A percentile compares a stretch with the other conserved stretches of the same genome.
phyloP scores from a whole-genome alignment of 2,329 filamentous ascomycete species.

The Curvularia verruculosa region DNA sequence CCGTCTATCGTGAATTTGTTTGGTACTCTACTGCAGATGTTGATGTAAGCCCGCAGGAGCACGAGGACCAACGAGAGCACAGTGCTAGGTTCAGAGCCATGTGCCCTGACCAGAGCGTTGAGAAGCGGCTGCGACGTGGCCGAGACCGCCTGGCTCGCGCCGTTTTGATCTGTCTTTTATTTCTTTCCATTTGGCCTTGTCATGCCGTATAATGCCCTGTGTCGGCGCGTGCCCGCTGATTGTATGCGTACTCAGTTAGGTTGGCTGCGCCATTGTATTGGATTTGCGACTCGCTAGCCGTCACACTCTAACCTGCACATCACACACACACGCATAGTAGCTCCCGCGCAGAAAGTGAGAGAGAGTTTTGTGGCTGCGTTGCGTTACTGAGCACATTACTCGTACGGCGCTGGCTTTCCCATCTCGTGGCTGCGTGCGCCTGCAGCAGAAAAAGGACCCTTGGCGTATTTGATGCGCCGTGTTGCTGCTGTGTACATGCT shows the following conservation, averaged over 20 bases:
- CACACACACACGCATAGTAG: neutral
- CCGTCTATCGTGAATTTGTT: slow-evolving; percentile 12
- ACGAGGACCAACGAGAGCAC: neutral
- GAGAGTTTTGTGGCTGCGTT: neutral
- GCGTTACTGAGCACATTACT: slow-evolving; percentile 11
- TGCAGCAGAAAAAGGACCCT: neutral
- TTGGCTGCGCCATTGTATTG: slow-evolving; percentile 15
- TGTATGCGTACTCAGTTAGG: slow-evolving; percentile 2
- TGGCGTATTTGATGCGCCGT: slow-evolving; percentile 6
- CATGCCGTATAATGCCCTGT: neutral
- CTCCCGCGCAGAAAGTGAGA: neutral
- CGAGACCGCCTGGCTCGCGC: neutral
- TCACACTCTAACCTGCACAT: slow-evolving; percentile 4
- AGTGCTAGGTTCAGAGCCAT: neutral
- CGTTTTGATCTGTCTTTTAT: neutral
- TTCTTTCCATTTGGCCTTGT: neutral
- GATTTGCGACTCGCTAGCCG: slow-evolving; percentile 9
- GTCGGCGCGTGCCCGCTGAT: neutral
- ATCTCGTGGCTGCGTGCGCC: neutral
- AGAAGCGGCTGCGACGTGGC: slow-evolving; percentile 5
- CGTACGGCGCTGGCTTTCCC: slow-evolving; percentile 1
- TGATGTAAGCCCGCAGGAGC: slow-evolving; percentile 3
- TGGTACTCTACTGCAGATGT: slow-evolving; percentile 17
- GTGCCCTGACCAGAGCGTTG: neutral
- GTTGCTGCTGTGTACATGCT: neutral